Base-by-base conservation (phyloP, 2,329 filamentous ascomycete species). In the Gliomastix tumulicola region DNA sequence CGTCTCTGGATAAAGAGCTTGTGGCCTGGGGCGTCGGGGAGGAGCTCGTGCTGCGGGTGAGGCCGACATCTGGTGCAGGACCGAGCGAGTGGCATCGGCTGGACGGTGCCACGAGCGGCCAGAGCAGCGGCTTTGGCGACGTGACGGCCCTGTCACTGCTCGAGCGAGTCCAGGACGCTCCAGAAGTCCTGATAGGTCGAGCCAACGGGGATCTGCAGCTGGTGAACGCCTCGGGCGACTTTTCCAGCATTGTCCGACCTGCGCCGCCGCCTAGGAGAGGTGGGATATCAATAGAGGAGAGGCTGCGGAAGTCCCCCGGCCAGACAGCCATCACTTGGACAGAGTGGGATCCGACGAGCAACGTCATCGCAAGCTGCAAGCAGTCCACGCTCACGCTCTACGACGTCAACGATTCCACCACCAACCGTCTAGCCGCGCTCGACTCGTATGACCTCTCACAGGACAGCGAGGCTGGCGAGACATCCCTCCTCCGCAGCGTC, bases 1-100 rank as follows among this genome's bases (percentile, higher is more conserved):
- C 54, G 5, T 50, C 49, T 11, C 51, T 52, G n/a, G 51, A 21
- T 7, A 21, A 52, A 6, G 73, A 77, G 49, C 42, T 71, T 11
- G 54, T 74, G 0, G 63, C 67, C 3, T 72, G 65, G 54, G 71
- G 71, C 1, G 67, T 63, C 0, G 72, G 73, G 0, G 69, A 76
- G 49, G 62, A 74, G 19, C 48, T 76, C 20, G 52, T 72, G 6
- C 61, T 65, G 4, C 55, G 68, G 17, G 53, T 59, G 19, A 62
- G 63, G 16, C 48, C 55, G 12, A n/a, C 25, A 33, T 15, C 10
- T 44, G 45, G 6, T 50, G 41, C 4, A 43, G 25, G 38, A 34
- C 30, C 19, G 34, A 17, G 16, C 39, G 31, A 41, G 2, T 72
- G 68, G 68, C 47, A 55, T 7, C 49, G 50, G 9, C 41, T 64